Evolutionary conservation across 139 green algal species (phyloP), one percentile per base, ranked within the genome.

Genomic region (Coelastrella sp.): DNA sequence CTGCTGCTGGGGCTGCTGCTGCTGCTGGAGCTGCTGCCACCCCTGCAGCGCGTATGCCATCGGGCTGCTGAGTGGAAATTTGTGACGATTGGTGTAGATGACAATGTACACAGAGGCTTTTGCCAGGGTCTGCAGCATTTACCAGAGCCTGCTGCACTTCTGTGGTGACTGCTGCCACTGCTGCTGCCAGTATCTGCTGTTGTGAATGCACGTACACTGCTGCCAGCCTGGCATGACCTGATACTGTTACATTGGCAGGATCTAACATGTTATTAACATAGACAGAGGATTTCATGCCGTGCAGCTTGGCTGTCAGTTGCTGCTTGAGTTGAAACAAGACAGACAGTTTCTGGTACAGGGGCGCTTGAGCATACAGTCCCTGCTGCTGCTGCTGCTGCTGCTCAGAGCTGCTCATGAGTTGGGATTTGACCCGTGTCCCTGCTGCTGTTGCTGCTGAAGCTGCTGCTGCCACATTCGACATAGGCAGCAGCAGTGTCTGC

Each of bases 301-400:
- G 56, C 84, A 83, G 84, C 70, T 89, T 76, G 25, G 84, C 24
- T 20, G 19, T 89, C 84, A 82, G 80, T 72, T 88, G 80, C 80
- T 91, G 88, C 78, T 89, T 59, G 0, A 89, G 72, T 58, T 72
- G 70, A 49, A 35, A 19, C 68, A 89, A 22, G 3, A 82, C 70
- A 25, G 15, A n/a, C 7, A 82, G 84, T n/a, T 81, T 27, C 17
- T 70, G 6, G 3, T 6, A 25, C 5, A 86, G 8, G 1, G 58
- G 58, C 14, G 80, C 56, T 20, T 17, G 10, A 19, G 1, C 17
- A 12, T 35, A 72, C 59, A 74, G 24, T 24, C 59, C 1, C 80
- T 66, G 27, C 58, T 87, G 82, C 57, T 56, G 27, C 82, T 87
- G 82, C 82, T 87, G 82, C 82, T 76, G 82, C 1, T 22, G 79